A percentile compares a stretch with the other conserved stretches of the same genome.
These are phyloP conservation scores for Nematocida displodere DNA, from an alignment of 371 early-diverging fungal species.

Conservation along the genomic window DNA sequence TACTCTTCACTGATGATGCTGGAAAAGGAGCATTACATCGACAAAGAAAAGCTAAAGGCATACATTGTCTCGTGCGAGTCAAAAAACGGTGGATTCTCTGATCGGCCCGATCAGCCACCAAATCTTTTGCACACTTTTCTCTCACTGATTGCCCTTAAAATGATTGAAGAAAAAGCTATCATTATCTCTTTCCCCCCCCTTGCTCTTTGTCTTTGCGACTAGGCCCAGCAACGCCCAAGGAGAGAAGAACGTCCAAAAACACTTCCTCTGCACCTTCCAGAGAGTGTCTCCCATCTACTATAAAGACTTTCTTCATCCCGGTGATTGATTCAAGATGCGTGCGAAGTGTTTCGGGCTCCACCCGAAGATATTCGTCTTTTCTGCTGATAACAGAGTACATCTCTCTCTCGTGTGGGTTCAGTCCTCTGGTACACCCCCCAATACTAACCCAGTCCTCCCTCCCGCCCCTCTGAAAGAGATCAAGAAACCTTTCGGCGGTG, in stretches of 20 bases:
- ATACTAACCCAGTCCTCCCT: constrained; percentile 61
- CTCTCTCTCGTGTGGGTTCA: constrained; percentile 25
- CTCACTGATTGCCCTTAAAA: constrained; percentile 72
- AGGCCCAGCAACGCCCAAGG: no score
- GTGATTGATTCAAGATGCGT: constrained; percentile 5
- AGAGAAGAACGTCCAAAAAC: no score
- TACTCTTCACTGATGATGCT: constrained; percentile 78
- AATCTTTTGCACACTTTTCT: constrained; percentile 92
- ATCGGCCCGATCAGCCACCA: constrained; percentile 79
- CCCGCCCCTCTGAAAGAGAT: constrained; percentile 47
- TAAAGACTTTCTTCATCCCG: constrained; percentile 8
- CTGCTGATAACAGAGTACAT: constrained; percentile 52
- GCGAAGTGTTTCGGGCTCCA: constrained; percentile 14
- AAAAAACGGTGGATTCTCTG: constrained; percentile 83
- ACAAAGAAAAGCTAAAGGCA: constrained; percentile 69
- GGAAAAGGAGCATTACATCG: constrained; percentile 75
- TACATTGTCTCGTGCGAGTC: constrained; percentile 78
- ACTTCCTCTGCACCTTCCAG: background rate
- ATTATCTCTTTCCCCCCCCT: constrained; percentile 51
- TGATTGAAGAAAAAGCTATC: constrained; percentile 41
- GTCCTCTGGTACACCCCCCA: constrained; percentile 27
- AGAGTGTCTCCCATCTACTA: constrained; percentile 16
- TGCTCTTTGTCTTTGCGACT: constrained; percentile 45
- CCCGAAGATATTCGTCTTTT: constrained; percentile 54
- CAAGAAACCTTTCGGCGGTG: constrained; percentile 46